Conservation (phyloP, 169 alveolate genomes). For the Amoebophrya sp. region DNA sequence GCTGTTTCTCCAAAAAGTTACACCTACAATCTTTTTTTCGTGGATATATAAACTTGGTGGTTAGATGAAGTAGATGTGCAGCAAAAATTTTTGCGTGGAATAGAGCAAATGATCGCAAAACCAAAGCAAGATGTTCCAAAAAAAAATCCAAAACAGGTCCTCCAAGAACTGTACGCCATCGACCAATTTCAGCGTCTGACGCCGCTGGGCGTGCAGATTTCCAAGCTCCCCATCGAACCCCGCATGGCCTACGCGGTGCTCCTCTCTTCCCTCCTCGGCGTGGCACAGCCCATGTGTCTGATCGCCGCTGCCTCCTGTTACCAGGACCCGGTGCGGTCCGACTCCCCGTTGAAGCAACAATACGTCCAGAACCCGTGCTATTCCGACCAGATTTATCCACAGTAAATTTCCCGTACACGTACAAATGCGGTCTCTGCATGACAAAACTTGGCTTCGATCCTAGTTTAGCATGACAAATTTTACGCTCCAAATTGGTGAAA, state of each 20-base stretch:
- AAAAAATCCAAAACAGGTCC: not conserved
- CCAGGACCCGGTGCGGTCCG: not conserved
- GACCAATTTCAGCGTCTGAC: constrained; percentile 1
- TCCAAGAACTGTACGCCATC: not conserved
- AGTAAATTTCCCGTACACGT: no score
- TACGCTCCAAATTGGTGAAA: no score
- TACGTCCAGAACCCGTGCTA: not conserved
- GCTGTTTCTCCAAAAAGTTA: no score
- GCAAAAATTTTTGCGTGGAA: no score
- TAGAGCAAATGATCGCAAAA: no score
- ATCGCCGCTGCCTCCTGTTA: not conserved
- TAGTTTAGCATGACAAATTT: no score
- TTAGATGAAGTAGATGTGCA: no score
- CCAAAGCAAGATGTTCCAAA: no score
- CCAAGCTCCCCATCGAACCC: not conserved
- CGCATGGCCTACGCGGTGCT: constrained; percentile 12
- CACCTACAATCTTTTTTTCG: no score
- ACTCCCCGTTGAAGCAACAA: not conserved
- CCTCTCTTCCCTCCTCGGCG: not conserved
- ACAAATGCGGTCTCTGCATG: no score
- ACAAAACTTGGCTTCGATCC: no score
- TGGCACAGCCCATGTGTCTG: not conserved
- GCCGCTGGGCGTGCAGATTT: not conserved
- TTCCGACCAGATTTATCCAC: not conserved
- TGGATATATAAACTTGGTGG: no score